Evolutionary conservation across 2,329 filamentous ascomycete genomes (phyloP), one percentile per base, ranked within the genome.

Genomic region (Emericellopsis cladophorae): DNA sequence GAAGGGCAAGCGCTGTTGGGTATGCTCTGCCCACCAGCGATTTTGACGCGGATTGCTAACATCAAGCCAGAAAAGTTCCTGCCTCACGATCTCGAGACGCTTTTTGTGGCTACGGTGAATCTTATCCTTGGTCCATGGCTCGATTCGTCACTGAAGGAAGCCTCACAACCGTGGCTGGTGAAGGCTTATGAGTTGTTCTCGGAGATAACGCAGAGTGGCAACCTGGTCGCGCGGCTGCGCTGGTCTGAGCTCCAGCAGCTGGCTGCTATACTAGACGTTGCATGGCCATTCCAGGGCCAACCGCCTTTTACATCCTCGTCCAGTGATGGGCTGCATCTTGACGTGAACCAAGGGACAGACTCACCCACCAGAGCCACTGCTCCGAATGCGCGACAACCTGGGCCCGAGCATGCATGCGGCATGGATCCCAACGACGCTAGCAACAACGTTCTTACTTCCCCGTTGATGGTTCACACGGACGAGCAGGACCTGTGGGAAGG

Each of bases 1-100:
- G 60, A 66, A 46, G 54, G 56, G 11, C 67, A 72, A 46, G 61
- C 61, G 7, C 56, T 72, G 15, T 54, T 71, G 2, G 67, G 68
- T 71, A 54, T 48, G 48, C 36, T 9, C 5, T 16, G 16, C 36
- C 15, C 11, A 9, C 5, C 26, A 39, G 14, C 7, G 11, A 11
- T 7, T 21, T 4, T 3, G 11, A 21, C 5, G 5, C 18, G 18
- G 18, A 3, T 21, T 21, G 18, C 18, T 21, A 15, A 36, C 31
- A 12, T 12, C 31, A 36, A 14, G 4, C 34, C 7, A 11, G 67
- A 70, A 50, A 65, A 60, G 0, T 71, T 71, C 43, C 57, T 72
- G 0, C 65, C 66, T 0, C 68, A 68, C 39, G 66, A 70, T 42
- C 55, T 69, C 0, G 66, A 70, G 34, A 54, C 64, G 0, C 50